Base-by-base conservation (phyloP, 2,329 filamentous ascomycete species). In the Epicoccum nigrum region DNA sequence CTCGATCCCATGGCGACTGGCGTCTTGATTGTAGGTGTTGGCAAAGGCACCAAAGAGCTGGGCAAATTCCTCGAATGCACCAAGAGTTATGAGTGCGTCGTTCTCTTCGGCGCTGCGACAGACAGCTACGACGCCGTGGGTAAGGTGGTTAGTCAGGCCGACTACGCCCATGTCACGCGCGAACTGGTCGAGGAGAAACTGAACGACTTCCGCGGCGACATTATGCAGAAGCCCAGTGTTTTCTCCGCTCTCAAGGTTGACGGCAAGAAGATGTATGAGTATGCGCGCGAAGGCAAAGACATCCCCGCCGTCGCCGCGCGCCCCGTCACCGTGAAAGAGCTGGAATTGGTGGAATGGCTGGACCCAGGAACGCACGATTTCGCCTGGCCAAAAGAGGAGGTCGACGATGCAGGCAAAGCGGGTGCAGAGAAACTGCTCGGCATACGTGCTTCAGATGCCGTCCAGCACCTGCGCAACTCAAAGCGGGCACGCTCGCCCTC, bases 191-290 rank as follows among this genome's bases (percentile, higher is more conserved):
- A 96, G 74, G 82, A 88, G 68, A 89, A 88, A 13, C 76, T 97
- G 50, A 81, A 79, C 4, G 77, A 81, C 54, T 97, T 96, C 73
- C 82, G 86, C 31, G 94, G 94, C 13, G 88, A 88, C 62, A 91
- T 91, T 65, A 86, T 89, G 78, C 94, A 99, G 78, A 86, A 90
- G 61, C 94, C 94, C 30, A 93, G 93, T 5, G 84, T 99, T 16
- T 99, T 92, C 74, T 96, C 91, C 23, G 94, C 94, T 8, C 80
- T 97, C 55, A 92, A 93, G 73, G 90, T 97, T 73, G 85, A 97
- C 61, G 94, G 94, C 2, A 97, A 97, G 79, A 89, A 90, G 27
- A 81, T 97, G 40, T 99, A 99, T 71, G 92, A 99, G 75, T 97
- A 97, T 74, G 94, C 94, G 16, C 83, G 94, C 40, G 90, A 92